Conservation (phyloP, 2,329 filamentous ascomycete genomes). For the Lasiodiplodia sp. region DNA sequence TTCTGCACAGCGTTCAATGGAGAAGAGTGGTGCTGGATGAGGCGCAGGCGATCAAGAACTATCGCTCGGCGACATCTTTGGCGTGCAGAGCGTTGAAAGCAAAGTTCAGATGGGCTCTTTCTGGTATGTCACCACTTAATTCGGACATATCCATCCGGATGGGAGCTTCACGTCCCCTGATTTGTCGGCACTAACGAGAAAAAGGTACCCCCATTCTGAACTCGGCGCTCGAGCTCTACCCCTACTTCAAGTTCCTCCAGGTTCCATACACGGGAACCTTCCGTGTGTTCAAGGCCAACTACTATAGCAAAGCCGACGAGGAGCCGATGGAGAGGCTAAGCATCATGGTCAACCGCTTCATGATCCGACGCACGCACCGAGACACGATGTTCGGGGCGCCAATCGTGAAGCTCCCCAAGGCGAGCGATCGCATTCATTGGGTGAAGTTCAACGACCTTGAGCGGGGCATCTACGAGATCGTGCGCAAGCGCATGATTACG, state of each 20-base stretch:
- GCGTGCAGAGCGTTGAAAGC: conserved; percentile 54
- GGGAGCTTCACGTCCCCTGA: conserved; percentile 34
- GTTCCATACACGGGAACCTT: conserved; percentile 51
- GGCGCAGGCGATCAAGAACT: conserved; percentile 64
- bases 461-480: conserved; percentile 61
- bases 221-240: conserved; percentile 42
- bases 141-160: background rate
- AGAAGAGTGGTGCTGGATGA: conserved; percentile 65
- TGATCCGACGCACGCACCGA: conserved; percentile 64
- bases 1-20: conserved; percentile 44
- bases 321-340: conserved; percentile 46
- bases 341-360: conserved; percentile 52
- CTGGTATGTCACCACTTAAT: conserved; percentile 50
- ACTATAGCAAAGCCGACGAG: conserved; percentile 42
- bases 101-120: conserved; percentile 52
- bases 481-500: conserved; percentile 52
- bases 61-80: conserved; percentile 49
- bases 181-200: conserved; percentile 31
- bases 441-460: conserved; percentile 62
- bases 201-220: conserved; percentile 34
- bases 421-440: conserved; percentile 51
- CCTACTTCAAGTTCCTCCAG: conserved; percentile 55
- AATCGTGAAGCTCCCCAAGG: conserved; percentile 62
- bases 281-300: conserved; percentile 54
- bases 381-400: conserved; percentile 62